A percentile compares a stretch with the other conserved stretches of the same genome.
Conservation (phyloP, 1,284 basidiomycete genomes). For the Naganishia liquefaciens region DNA sequence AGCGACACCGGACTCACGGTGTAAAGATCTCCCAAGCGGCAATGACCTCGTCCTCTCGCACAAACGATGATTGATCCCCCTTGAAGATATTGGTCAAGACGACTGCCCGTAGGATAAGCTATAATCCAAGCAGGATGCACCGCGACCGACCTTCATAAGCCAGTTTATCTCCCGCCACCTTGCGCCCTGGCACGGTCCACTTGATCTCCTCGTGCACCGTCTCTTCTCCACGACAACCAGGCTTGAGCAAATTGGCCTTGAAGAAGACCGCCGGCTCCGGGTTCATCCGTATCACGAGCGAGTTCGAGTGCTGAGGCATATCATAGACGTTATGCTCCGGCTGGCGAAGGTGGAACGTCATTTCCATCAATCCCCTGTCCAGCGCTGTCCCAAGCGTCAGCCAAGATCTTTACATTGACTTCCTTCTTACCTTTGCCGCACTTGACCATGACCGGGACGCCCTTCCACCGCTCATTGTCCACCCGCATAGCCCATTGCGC, state of each 20-base stretch:
- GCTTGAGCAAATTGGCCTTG: constrained; percentile 29
- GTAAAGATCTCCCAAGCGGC: constrained; percentile 36
- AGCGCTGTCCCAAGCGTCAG: constrained; percentile 3
- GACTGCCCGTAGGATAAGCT: constrained; percentile 30
- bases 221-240: constrained; percentile 13
- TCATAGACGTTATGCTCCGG: constrained; percentile 26
- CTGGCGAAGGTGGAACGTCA: constrained; percentile 28
- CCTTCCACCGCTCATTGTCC: constrained; percentile 35
- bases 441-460: constrained; percentile 32
- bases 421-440: constrained; percentile 32
- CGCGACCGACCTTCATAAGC: constrained; percentile 32
- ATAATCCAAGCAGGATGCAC: not conserved
- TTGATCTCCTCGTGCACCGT: constrained; percentile 26
- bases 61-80: constrained; percentile 31
- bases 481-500: constrained; percentile 43
- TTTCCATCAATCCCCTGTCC: constrained; percentile 29
- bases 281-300: constrained; percentile 31
- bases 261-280: constrained; percentile 32
- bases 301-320: constrained; percentile 6
- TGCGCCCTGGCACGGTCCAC: constrained; percentile 31
- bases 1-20: constrained; percentile 32
- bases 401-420: not conserved
- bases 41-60: constrained; percentile 35
- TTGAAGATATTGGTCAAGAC: constrained; percentile 38
- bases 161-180: constrained; percentile 32